phyloP scores from a whole-genome alignment of 2,329 filamentous ascomycete species.

The Fusarium chaquense region DNA sequence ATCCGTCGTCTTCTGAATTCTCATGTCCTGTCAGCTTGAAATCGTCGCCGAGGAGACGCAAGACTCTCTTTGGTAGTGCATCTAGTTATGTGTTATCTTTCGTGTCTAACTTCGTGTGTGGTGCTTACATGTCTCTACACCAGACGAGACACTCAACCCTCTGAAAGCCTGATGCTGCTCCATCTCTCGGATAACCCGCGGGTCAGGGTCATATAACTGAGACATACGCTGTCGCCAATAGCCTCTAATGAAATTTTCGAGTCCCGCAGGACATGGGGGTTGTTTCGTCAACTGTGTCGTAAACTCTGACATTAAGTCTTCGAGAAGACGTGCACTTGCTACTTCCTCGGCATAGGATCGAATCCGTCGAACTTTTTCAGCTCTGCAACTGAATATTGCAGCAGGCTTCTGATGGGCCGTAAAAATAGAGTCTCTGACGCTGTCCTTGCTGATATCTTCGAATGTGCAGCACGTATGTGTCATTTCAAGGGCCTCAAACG shows the following conservation, averaged over 20 bases:
- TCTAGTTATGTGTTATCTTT: neutral
- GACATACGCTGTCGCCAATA: neutral
- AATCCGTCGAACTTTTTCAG: fast-evolving
- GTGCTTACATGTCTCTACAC: neutral
- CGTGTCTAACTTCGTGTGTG: fast-evolving
- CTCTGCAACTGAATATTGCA: neutral
- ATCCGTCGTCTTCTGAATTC: neutral
- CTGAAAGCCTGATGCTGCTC: neutral
- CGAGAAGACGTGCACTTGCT: neutral
- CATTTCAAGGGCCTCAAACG: neutral
- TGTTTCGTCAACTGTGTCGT: neutral
- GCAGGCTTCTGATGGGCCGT: fast-evolving
- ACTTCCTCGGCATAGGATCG: fast-evolving
- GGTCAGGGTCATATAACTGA: neutral
- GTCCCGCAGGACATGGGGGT: fast-evolving
- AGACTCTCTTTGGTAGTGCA: neutral
- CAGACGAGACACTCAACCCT: neutral
- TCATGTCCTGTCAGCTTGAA: neutral
- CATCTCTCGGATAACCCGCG: neutral
- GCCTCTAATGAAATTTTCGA: neutral
- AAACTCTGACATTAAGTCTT: neutral
- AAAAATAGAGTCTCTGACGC: fast-evolving
- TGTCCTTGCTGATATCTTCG: fast-evolving
- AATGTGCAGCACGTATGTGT: neutral
- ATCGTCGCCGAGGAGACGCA: neutral